Evolutionary conservation across 164 flowering plant genomes (phyloP).

Genomic region (Stephania yunnanensis): DNA sequence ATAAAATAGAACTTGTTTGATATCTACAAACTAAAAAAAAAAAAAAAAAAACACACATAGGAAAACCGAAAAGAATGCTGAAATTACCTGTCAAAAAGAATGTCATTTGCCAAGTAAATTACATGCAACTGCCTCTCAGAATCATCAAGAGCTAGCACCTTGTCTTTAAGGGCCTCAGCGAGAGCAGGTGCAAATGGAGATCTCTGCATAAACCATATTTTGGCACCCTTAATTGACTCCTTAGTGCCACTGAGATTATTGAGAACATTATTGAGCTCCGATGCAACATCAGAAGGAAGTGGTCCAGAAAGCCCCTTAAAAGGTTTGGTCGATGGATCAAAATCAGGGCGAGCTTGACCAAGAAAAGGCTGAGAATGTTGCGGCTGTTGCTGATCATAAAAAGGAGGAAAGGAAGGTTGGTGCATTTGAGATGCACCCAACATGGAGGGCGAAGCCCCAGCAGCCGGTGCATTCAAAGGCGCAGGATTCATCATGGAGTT

Average conservation of each 20-base stretch:
- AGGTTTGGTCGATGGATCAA: constrained; percentile 50
- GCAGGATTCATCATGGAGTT: constrained; percentile 40
- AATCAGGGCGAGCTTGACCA: constrained; percentile 60
- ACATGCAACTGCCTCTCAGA: constrained; percentile 90
- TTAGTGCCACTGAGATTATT: constrained; percentile 84
- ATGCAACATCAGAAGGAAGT: constrained; percentile 86
- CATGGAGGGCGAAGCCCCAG: constrained; percentile 26
- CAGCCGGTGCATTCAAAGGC: constrained; percentile 16
- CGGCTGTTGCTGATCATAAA: constrained; percentile 63
- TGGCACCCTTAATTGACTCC: constrained; percentile 95
- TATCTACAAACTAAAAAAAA: background rate
- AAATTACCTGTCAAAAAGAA: constrained; percentile 86
- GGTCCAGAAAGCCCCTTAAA: constrained; percentile 80
- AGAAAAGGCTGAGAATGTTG: constrained; percentile 53
- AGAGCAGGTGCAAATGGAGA: constrained; percentile 84
- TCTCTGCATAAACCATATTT: constrained; percentile 97
- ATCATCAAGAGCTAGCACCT: constrained; percentile 68
- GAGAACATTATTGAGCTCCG: constrained; percentile 67
- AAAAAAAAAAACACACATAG: background rate
- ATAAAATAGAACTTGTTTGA: background rate
- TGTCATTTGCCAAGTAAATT: constrained; percentile 89
- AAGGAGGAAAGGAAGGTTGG: constrained; percentile 67
- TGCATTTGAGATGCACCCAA: constrained; percentile 52
- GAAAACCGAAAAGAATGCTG: background rate
- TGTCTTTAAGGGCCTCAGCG: constrained; percentile 85